phyloP scores from a whole-genome alignment of 2,329 filamentous ascomycete species.

The Fusarium secorum region DNA sequence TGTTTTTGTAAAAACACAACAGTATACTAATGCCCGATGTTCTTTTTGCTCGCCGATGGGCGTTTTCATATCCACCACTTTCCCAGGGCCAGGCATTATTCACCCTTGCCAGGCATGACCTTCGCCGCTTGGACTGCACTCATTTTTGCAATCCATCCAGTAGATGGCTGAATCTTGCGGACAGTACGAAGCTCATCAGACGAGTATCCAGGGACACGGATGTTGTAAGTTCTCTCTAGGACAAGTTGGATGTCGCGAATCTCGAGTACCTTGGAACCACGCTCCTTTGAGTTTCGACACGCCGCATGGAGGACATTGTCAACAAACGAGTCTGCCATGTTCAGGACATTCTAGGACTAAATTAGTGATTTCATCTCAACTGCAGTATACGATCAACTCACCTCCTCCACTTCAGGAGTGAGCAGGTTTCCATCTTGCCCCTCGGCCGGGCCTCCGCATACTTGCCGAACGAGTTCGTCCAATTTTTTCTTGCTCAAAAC shows the following conservation, averaged over 20 bases:
- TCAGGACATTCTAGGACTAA: conserved; percentile 76
- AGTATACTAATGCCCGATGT: neutral
- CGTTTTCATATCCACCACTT: neutral
- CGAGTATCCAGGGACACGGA: conserved; percentile 91
- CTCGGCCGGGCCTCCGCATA: conserved; percentile 81
- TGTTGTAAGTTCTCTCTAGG: conserved; percentile 86
- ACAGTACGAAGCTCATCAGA: conserved; percentile 95
- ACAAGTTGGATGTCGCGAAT: conserved; percentile 86
- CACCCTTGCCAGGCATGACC: conserved; percentile 70
- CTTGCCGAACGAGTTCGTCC: conserved; percentile 92
- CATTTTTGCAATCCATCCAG: conserved; percentile 96
- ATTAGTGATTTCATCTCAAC: conserved; percentile 25
- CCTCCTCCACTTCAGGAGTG: conserved; percentile 95
- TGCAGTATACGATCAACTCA: conserved; percentile 50
- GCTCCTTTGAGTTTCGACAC: conserved; percentile 91
- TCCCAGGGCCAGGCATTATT: conserved; percentile 45
- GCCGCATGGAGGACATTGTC: conserved; percentile 88
- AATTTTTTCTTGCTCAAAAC: conserved; percentile 98
- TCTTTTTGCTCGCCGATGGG: neutral
- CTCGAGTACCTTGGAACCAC: conserved; percentile 88
- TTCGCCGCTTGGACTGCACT: conserved; percentile 95
- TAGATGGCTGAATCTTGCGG: conserved; percentile 87
- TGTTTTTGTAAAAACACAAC: conserved; percentile 8
- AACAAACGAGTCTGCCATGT: conserved; percentile 92
- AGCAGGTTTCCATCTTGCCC: conserved; percentile 78